phyloP scores from a whole-genome alignment of 1,284 basidiomycete genomes.

The Vanrija pseudolonga region DNA sequence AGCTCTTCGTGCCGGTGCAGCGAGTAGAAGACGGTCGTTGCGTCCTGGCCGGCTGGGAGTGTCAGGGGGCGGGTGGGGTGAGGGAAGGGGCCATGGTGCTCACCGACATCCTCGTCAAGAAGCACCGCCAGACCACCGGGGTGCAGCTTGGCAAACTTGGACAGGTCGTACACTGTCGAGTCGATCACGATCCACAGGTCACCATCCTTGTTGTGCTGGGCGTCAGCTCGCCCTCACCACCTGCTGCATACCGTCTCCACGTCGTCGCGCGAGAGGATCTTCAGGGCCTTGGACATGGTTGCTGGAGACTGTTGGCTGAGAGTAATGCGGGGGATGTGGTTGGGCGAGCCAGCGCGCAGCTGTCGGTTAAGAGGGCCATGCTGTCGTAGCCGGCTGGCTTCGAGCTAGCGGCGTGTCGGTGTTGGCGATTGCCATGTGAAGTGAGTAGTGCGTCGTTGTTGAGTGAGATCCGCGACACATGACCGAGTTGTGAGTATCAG shows the following conservation, averaged over 20 bases:
- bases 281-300: slow-evolving; percentile 34
- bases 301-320: slow-evolving; percentile 2
- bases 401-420: no score
- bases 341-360: no score
- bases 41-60: slow-evolving; percentile 67
- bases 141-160: slow-evolving; percentile 71
- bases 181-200: slow-evolving; percentile 81
- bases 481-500: no score
- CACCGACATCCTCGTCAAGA: slow-evolving; percentile 67
- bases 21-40: slow-evolving; percentile 78
- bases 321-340: no score
- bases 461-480: no score
- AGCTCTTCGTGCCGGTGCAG: slow-evolving; percentile 81
- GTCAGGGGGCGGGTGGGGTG: no score
- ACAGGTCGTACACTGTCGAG: slow-evolving; percentile 75
- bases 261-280: slow-evolving; percentile 35
- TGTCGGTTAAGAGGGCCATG: no score
- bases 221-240: not conserved
- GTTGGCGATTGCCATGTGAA: no score
- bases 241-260: slow-evolving; percentile 47
- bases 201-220: slow-evolving; percentile 69
- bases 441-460: no score
- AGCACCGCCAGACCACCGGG: slow-evolving; percentile 78
- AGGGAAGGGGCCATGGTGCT: no score
- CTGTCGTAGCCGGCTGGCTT: no score